Evolutionary conservation across 2,329 filamentous ascomycete genomes (phyloP), one percentile per base, ranked within the genome.

Genomic region (Chrysoporthe deuterocubensis): DNA sequence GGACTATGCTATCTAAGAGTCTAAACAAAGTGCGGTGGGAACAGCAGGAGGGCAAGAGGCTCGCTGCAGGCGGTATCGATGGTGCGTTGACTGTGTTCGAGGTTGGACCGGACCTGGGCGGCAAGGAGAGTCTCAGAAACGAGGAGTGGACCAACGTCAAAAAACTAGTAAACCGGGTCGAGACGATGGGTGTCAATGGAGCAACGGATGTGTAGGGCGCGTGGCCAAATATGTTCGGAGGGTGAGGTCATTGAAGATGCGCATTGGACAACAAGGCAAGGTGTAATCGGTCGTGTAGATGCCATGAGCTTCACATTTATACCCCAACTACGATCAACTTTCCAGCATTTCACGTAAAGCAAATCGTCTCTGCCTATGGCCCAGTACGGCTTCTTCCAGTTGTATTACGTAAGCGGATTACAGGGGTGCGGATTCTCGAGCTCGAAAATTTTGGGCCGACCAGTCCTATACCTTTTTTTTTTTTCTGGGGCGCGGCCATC

Each of bases 21-120:
- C 81, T 99, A 74, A 99, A 99, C 79, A 97, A 96, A 81, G 83
- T 97, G 56, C 91, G 93, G 0, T 99, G 96, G 96, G 96, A 99
- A 80, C 89, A 90, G 74, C 90, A 89, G 57, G 94, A 97, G 76
- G 96, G 96, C 61, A 92, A 91, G 79, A 87, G 92, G 63, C 82
- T 98, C 62, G 96, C 95, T 1, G 94, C 94, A 0, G 96, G 96
- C 57, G 96, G 96, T 4, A 90, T 99, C 70, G 94, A 97, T 75
- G 95, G 95, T 13, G 89, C 93, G 1, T 84, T 97, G 32, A 97
- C 92, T 0, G 89, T 99, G 8, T 99, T 98, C 76, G 96, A 99
- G 80, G 95, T 99, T 67, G 90, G 93, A 34, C 82, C 85, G 74
- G 88, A 94, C 72, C 78, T 96, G 13, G 94, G 94, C 37, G 94